Evolutionary conservation across 495 filamentous ascomycete genomes (phyloP).

Genomic region (Annulohypoxylon moriforme): DNA sequence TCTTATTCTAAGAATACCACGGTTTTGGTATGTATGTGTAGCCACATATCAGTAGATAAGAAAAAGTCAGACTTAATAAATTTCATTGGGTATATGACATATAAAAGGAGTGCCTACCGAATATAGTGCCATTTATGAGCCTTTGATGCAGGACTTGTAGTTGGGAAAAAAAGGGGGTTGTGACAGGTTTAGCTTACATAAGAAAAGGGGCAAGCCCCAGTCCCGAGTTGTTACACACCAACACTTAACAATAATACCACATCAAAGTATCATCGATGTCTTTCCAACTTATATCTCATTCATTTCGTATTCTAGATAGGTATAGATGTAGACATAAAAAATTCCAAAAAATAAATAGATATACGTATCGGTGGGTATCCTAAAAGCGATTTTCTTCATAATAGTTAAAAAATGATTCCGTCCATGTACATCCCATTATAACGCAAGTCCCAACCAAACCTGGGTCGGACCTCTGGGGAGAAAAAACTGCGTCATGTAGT

Average conservation of each 20-base stretch:
- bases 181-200: neutral
- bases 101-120: too few species aligned
- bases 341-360: constrained; percentile 10
- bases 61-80: too few species aligned
- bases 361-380: constrained; percentile 38
- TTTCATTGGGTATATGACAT: too few species aligned
- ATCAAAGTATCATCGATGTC: neutral
- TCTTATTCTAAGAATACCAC: too few species aligned
- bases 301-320: constrained; percentile 8
- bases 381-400: constrained; percentile 27
- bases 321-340: neutral
- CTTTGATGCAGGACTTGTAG: too few species aligned
- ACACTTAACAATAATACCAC: neutral
- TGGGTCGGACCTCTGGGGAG: constrained; percentile 18
- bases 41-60: too few species aligned
- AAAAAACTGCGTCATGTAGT: neutral
- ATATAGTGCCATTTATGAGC: too few species aligned
- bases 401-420: constrained; percentile 24
- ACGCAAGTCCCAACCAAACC: constrained; percentile 17
- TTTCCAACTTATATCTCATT: neutral
- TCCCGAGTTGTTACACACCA: neutral
- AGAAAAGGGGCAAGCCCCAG: neutral
- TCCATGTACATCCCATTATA: constrained; percentile 27
- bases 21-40: too few species aligned
- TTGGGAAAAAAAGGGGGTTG: too few species aligned